phyloP scores from a whole-genome alignment of 2,329 filamentous ascomycete species.

The Tympanopsis confertula region DNA sequence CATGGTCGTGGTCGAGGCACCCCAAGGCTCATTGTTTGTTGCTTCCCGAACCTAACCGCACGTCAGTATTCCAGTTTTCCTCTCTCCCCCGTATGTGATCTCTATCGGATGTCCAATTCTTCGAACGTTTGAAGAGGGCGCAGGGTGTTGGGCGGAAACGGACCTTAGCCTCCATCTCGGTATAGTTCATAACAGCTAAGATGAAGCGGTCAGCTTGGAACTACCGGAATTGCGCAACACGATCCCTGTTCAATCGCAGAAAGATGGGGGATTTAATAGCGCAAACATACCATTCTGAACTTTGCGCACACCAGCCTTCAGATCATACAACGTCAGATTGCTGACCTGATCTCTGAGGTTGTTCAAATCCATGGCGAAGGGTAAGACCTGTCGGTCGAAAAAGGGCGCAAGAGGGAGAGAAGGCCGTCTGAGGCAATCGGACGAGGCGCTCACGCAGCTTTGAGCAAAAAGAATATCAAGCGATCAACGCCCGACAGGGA shows the following conservation, averaged over 20 bases:
- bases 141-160: conserved; percentile 6
- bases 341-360: conserved; percentile 76
- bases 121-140: conserved; percentile 1
- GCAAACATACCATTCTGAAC: conserved; percentile 76
- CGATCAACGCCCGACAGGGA: too few relatives aligned
- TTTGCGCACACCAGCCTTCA: conserved; percentile 90
- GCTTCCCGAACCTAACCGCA: conserved; percentile 73
- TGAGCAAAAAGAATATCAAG: too few relatives aligned
- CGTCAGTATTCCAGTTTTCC: conserved; percentile 6
- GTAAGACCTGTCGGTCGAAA: not conserved
- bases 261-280: conserved; percentile 3
- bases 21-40: conserved; percentile 98
- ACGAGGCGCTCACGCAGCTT: too few relatives aligned
- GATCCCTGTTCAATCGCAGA: not conserved
- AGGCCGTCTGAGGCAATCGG: too few relatives aligned
- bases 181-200: conserved; percentile 92
- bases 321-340: conserved; percentile 85
- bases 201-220: not conserved
- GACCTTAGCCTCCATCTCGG: conserved; percentile 74
- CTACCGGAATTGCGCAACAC: conserved; percentile 13
- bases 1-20: conserved; percentile 54
- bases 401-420: too few relatives aligned
- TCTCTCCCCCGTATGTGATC: too few relatives aligned
- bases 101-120: too few relatives aligned
- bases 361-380: conserved; percentile 65